Conservation (phyloP, 2,329 filamentous ascomycete species). For the Neopestalotiopsis sp. region DNA sequence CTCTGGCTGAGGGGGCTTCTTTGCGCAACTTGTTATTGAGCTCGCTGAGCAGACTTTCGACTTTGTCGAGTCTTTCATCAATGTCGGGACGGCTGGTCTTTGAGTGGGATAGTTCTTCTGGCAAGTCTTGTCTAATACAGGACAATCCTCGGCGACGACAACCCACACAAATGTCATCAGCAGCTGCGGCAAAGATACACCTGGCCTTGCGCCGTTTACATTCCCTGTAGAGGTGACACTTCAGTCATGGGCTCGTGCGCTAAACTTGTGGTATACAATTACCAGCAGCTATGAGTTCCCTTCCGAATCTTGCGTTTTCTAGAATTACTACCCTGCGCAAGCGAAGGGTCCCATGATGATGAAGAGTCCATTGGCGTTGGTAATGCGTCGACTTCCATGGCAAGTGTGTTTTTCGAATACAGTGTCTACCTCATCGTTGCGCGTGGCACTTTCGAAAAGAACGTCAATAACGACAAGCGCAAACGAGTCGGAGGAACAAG, state of each 20-base stretch:
- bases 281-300: slow-evolving; percentile 10
- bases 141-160: neutral
- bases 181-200: neutral
- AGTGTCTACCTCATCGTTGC: neutral
- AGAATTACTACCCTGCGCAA: neutral
- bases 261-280: neutral
- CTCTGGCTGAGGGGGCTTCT: neutral
- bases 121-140: neutral
- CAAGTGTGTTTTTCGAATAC: neutral
- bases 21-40: neutral
- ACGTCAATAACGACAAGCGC: neutral
- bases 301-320: slow-evolving; percentile 5
- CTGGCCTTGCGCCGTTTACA: slow-evolving; percentile 2
- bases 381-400: neutral
- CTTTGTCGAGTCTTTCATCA: slow-evolving; percentile 6
- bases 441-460: neutral
- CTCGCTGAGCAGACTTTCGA: slow-evolving; percentile 5
- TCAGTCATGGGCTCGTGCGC: neutral
- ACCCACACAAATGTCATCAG: slow-evolving; percentile 2
- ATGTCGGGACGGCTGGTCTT: neutral
- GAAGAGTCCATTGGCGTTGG: neutral
- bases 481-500: neutral
- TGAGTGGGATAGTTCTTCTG: neutral
- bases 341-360: neutral
- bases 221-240: neutral